Percentiles rank a stretch among this genome's conserved stretches.
Conservation (phyloP, 2,329 filamentous ascomycete genomes). For the Cytospora leucostoma region DNA sequence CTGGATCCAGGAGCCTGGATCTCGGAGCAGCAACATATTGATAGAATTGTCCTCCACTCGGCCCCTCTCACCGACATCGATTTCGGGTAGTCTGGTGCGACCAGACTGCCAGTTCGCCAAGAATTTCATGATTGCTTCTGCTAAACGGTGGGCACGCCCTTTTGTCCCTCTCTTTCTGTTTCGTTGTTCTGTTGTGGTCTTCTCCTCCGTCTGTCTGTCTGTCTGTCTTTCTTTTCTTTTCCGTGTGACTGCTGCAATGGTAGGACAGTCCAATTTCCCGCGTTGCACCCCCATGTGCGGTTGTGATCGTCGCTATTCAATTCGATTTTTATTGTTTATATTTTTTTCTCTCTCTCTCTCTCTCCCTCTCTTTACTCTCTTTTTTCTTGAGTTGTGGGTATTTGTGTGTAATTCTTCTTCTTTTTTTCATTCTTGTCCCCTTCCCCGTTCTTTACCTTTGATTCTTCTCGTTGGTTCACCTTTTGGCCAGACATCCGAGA, state of each 20-base stretch:
- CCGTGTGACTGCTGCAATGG: not conserved
- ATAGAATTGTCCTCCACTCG: not conserved
- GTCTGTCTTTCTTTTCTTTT: not conserved
- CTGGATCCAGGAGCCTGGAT: not conserved
- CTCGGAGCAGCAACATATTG: not conserved
- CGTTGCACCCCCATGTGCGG: not conserved
- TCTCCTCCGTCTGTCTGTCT: too few relatives aligned
- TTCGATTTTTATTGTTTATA: not conserved
- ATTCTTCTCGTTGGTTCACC: not conserved
- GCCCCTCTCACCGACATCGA: not conserved
- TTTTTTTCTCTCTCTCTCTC: too few relatives aligned
- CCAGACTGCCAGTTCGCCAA: not conserved
- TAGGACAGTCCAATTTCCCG: not conserved
- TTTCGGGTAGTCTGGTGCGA: not conserved
- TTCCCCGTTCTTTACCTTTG: not conserved
- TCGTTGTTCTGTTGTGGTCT: too few relatives aligned
- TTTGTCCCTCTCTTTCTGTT: too few relatives aligned
- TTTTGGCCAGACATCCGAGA: not conserved
- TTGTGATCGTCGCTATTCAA: not conserved
- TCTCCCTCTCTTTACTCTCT: not conserved
- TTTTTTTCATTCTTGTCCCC: not conserved
- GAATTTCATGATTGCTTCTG: not conserved
- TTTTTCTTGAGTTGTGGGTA: too few relatives aligned
- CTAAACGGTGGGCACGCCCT: not conserved
- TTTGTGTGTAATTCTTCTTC: too few relatives aligned